These are phyloP conservation scores for Aspergillus avenaceus DNA, from an alignment of 495 filamentous ascomycete genomes.

Conservation along the genomic window DNA sequence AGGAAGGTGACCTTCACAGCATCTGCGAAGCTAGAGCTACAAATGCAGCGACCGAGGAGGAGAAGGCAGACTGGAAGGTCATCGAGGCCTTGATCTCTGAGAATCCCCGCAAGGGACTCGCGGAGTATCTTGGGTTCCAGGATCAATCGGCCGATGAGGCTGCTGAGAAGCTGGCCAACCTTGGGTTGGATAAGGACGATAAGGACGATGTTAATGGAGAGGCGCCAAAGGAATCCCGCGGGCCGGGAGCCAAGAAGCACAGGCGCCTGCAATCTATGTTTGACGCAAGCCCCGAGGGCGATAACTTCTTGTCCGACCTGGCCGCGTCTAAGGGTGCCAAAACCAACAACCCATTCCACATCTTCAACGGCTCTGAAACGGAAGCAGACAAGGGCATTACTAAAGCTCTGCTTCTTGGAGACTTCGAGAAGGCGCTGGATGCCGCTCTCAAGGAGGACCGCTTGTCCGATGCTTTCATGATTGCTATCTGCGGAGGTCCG, in stretches of 20 bases:
- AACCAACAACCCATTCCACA: conserved; percentile 82
- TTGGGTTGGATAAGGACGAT: conserved; percentile 38
- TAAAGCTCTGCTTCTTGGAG: conserved; percentile 76
- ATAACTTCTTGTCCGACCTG: conserved; percentile 74
- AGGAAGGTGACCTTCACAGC: conserved; percentile 66
- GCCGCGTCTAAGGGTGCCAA: conserved; percentile 73
- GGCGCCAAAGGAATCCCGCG: conserved; percentile 38
- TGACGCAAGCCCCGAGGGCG: conserved; percentile 68
- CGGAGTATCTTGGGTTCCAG: conserved; percentile 83
- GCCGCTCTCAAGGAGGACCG: conserved; percentile 83
- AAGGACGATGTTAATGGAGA: conserved; percentile 46
- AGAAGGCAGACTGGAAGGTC: conserved; percentile 93
- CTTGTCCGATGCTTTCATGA: conserved; percentile 95
- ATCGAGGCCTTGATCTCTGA: conserved; percentile 82
- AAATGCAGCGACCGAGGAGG: conserved; percentile 73
- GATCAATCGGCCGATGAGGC: conserved; percentile 48
- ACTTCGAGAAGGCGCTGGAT: conserved; percentile 86
- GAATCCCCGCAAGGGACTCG: conserved; percentile 73
- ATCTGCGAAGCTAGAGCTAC: conserved; percentile 79
- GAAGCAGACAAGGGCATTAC: conserved; percentile 84
- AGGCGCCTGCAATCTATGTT: conserved; percentile 79
- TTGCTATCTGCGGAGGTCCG: conserved; percentile 94
- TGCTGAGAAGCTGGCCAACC: conserved; percentile 43
- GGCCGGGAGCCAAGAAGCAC: conserved; percentile 45
- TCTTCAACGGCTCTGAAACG: conserved; percentile 75